Evolutionary conservation across 352 stramenopile genomes (phyloP).

Genomic region (Globisporangium okanoganense): DNA sequence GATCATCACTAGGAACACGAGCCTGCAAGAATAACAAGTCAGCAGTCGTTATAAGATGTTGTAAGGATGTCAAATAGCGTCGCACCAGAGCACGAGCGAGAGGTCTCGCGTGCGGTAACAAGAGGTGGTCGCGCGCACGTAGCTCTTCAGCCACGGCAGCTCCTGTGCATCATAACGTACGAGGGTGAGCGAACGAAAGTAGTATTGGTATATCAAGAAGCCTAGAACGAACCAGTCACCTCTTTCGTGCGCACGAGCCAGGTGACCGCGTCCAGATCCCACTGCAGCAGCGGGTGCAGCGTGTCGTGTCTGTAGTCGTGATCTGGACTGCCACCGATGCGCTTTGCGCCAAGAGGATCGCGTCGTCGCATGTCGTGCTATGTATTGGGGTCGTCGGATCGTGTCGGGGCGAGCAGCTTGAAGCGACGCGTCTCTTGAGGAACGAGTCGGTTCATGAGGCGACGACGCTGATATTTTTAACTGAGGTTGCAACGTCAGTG

Average conservation of each 20-base stretch:
- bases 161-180: constrained; percentile 1
- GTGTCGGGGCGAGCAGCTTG: background rate
- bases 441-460: background rate
- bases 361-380: background rate
- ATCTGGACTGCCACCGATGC: background rate
- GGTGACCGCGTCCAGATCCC: constrained; percentile 36
- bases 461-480: background rate
- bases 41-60: background rate
- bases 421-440: constrained; percentile 2
- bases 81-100: constrained; percentile 58
- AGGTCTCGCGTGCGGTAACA: constrained; percentile 53
- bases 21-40: constrained; percentile 23
- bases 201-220: background rate
- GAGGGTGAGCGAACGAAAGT: background rate
- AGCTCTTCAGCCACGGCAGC: constrained; percentile 26
- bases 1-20: constrained; percentile 55
- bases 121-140: constrained; percentile 55
- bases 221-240: constrained; percentile 14
- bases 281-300: constrained; percentile 54
- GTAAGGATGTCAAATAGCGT: background rate
- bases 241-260: constrained; percentile 38
- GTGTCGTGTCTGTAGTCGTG: background rate
- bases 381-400: background rate
- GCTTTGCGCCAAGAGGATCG: background rate
- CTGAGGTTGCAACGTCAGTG: background rate